These are phyloP conservation scores for Ceratobasidium theobromae DNA, from an alignment of 1,284 basidiomycete genomes.

Conservation along the genomic window DNA sequence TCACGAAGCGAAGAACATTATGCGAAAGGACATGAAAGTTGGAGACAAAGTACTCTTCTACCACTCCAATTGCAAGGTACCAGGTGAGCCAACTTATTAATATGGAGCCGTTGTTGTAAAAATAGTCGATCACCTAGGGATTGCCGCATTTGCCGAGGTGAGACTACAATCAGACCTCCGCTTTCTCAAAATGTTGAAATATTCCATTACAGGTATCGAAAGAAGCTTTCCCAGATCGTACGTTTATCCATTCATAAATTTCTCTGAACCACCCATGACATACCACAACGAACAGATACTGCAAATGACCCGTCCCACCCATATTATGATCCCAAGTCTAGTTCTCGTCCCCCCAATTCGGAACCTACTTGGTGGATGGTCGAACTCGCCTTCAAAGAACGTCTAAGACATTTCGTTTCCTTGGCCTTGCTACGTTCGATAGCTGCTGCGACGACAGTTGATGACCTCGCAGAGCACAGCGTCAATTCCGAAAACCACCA, in stretches of 20 bases:
- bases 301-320: constrained; percentile 86
- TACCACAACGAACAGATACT: constrained; percentile 58
- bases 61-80: constrained; percentile 81
- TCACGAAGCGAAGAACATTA: constrained; percentile 87
- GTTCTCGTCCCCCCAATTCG: constrained; percentile 37
- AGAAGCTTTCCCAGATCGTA: constrained; percentile 88
- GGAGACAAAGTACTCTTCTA: constrained; percentile 78
- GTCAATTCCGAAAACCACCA: constrained; percentile 38
- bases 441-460: constrained; percentile 44
- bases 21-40: constrained; percentile 75
- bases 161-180: constrained; percentile 32
- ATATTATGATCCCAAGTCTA: constrained; percentile 76
- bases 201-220: constrained; percentile 59
- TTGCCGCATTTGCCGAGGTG: constrained; percentile 82
- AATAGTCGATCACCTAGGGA: constrained; percentile 52
- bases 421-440: constrained; percentile 66
- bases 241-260: constrained; percentile 42
- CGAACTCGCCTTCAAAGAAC: constrained; percentile 70
- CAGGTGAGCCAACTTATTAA: constrained; percentile 54
- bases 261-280: background rate
- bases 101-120: background rate
- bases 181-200: constrained; percentile 10
- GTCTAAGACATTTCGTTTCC: constrained; percentile 75
- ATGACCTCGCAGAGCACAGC: constrained; percentile 65
- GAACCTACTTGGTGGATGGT: constrained; percentile 81